Percentiles rank a stretch among this genome's conserved stretches.
Conservation (phyloP, 2,329 filamentous ascomycete species). For the Corniculantispora saksenae region DNA sequence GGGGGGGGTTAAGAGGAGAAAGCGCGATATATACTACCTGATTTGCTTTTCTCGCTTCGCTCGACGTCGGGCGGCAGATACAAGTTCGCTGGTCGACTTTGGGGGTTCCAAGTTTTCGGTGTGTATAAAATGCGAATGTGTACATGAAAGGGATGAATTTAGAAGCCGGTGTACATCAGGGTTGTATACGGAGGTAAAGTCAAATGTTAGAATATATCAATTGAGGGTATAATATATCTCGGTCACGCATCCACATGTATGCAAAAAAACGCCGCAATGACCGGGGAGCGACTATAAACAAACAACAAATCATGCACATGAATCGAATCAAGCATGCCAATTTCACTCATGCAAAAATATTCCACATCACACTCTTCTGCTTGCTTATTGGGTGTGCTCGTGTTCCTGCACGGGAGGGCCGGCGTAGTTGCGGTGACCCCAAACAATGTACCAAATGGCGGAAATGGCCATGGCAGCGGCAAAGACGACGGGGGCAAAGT, state of each 20-base stretch:
- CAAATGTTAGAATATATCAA: neutral
- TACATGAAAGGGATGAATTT: neutral
- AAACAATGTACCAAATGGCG: conserved; percentile 66
- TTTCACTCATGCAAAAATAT: too few species aligned
- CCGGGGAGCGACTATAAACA: neutral
- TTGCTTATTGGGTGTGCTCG: conserved; percentile 21
- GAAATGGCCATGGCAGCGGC: conserved; percentile 64
- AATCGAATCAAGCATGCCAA: neutral
- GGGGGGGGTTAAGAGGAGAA: too few species aligned
- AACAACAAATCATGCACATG: conserved; percentile 5
- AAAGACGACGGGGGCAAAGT: conserved; percentile 77
- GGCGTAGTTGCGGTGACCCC: conserved; percentile 69
- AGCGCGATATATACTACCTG: too few species aligned
- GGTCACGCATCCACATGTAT: conserved; percentile 8
- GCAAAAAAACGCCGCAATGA: neutral
- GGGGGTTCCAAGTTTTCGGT: too few species aligned
- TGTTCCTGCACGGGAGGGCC: conserved; percentile 56
- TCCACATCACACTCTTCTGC: neutral
- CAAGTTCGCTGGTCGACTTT: too few species aligned
- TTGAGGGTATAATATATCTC: conserved; percentile 16
- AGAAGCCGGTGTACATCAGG: neutral
- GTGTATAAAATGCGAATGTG: too few species aligned
- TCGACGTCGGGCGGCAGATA: too few species aligned
- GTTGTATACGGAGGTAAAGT: neutral
- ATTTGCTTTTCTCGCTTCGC: too few species aligned